Percentiles rank a stretch among this genome's conserved stretches.
Conservation (phyloP, 306 rosid genomes). For the Castanopsis chinensis region DNA sequence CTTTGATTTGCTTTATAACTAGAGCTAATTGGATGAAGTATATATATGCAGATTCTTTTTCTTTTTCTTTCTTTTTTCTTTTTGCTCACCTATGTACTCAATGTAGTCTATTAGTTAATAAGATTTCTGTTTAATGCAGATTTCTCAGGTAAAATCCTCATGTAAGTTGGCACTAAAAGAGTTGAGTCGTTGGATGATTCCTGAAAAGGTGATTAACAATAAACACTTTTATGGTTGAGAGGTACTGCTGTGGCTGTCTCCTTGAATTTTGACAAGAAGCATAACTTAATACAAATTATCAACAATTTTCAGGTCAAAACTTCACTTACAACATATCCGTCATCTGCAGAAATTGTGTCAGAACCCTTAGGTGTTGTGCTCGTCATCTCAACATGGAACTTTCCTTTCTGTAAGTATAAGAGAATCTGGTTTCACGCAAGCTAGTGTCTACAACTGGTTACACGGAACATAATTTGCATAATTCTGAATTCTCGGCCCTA, state of each 20-base stretch:
- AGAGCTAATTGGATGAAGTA: background rate
- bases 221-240: too few relatives aligned
- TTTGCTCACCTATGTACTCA: background rate
- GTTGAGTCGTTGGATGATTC: constrained; percentile 65
- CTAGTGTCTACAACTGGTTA: background rate
- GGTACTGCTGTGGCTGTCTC: background rate
- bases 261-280: background rate
- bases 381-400: constrained; percentile 93
- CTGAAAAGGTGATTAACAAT: constrained; percentile 55
- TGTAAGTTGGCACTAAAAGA: constrained; percentile 61
- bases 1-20: background rate
- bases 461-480: background rate
- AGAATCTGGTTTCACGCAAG: constrained; percentile 8
- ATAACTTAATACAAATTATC: background rate
- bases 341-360: constrained; percentile 81
- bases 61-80: background rate
- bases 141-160: constrained; percentile 54
- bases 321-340: constrained; percentile 68
- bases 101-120: background rate
- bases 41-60: background rate
- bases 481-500: background rate
- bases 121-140: constrained; percentile 34
- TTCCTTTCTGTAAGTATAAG: constrained; percentile 64
- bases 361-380: constrained; percentile 91
- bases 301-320: constrained; percentile 57